Percentiles rank a stretch among this genome's conserved stretches.
These are phyloP conservation scores for Babesia ovata DNA, from an alignment of 169 alveolate species.

Conservation along the genomic window DNA sequence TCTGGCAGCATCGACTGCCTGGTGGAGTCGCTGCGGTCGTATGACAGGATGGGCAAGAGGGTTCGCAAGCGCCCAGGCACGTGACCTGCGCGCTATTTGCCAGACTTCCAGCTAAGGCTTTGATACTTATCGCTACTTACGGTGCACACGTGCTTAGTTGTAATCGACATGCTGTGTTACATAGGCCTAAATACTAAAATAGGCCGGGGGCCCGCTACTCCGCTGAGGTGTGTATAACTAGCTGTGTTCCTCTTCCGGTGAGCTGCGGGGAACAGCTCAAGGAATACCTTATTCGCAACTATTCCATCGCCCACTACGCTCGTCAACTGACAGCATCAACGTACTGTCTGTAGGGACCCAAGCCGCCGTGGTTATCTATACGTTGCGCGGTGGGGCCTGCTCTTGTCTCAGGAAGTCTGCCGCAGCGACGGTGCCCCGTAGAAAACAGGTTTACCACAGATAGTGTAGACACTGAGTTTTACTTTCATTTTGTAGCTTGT, in stretches of 20 bases:
- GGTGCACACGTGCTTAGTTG: too few relatives aligned
- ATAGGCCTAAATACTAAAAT: too few relatives aligned
- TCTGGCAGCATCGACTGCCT: conserved; percentile 63
- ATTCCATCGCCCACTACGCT: too few relatives aligned
- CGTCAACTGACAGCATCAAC: too few relatives aligned
- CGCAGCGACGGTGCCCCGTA: too few relatives aligned
- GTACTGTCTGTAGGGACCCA: too few relatives aligned
- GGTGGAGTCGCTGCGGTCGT: conserved; percentile 14
- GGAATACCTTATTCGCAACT: too few relatives aligned
- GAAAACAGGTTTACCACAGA: background rate
- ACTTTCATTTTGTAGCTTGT: background rate
- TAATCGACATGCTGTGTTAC: too few relatives aligned
- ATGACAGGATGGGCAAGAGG: conserved; percentile 10
- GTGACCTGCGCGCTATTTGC: background rate
- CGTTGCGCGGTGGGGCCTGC: background rate
- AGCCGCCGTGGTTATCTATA: background rate
- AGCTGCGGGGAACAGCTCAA: background rate
- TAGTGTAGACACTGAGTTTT: background rate
- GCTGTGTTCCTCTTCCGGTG: background rate
- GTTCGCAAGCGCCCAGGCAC: background rate
- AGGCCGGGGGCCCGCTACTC: background rate
- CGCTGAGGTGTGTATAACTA: background rate
- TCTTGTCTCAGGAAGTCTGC: background rate
- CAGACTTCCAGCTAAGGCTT: too few relatives aligned
- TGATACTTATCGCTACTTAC: too few relatives aligned